Evolutionary conservation across 495 filamentous ascomycete genomes (phyloP).

Genomic region (Talaromyces proteolyticus): DNA sequence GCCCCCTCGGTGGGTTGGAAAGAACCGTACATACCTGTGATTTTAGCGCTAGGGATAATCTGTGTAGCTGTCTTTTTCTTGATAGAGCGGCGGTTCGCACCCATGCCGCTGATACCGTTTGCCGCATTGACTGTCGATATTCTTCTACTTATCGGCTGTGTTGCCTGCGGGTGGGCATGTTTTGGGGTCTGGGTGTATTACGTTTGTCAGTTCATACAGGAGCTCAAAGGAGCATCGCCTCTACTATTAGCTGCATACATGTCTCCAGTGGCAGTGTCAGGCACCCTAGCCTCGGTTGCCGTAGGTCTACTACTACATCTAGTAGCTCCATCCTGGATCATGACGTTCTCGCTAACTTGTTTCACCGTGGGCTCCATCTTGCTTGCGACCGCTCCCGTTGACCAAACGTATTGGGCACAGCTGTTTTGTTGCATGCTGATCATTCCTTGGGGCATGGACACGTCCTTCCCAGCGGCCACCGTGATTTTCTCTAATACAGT

Average conservation of each 20-base stretch:
- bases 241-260: constrained; percentile 32
- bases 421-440: constrained; percentile 41
- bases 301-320: constrained; percentile 36
- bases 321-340: constrained; percentile 35
- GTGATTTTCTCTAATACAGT: constrained; percentile 31
- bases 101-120: constrained; percentile 44
- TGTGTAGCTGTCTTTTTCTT: too few relatives aligned
- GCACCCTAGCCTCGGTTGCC: constrained; percentile 29
- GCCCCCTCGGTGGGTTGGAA: too few relatives aligned
- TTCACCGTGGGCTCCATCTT: constrained; percentile 35
- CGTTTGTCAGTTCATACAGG: constrained; percentile 31
- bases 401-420: constrained; percentile 38
- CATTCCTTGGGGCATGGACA: constrained; percentile 49
- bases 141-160: constrained; percentile 36
- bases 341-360: constrained; percentile 38
- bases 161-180: constrained; percentile 41
- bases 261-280: constrained; percentile 28
- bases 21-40: too few relatives aligned
- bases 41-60: too few relatives aligned
- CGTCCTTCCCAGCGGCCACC: constrained; percentile 30
- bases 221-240: constrained; percentile 23
- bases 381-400: constrained; percentile 25
- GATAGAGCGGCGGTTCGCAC: too few relatives aligned
- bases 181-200: constrained; percentile 48
- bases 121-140: constrained; percentile 28